A percentile compares a stretch with the other conserved stretches of the same genome.
These are phyloP conservation scores for Huntiella moniliformis DNA, from an alignment of 2,329 filamentous ascomycete genomes.

Conservation along the genomic window DNA sequence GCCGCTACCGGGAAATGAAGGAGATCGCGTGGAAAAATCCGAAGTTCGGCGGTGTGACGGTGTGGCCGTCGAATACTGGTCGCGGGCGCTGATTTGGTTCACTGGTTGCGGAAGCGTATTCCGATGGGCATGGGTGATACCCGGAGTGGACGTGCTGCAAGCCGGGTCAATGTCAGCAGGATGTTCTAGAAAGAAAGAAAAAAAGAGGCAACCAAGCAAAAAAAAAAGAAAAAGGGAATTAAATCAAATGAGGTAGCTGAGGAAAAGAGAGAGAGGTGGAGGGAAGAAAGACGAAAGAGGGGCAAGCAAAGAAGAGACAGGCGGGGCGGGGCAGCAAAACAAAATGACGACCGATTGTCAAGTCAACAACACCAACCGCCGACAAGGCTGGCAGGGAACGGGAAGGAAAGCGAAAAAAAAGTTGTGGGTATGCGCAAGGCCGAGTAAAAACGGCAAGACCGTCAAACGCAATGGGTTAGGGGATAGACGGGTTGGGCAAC, in stretches of 20 bases:
- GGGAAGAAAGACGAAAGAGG: too few relatives aligned
- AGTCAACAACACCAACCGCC: too few relatives aligned
- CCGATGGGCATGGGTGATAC: conserved; percentile 39
- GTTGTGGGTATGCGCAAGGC: too few relatives aligned
- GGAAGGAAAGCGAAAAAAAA: too few relatives aligned
- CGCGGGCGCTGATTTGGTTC: conserved; percentile 30
- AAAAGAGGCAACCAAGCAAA: background rate
- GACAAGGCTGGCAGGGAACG: too few relatives aligned
- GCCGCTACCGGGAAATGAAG: conserved; percentile 27
- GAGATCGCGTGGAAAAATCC: conserved; percentile 32
- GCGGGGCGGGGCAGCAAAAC: too few relatives aligned
- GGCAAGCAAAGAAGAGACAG: too few relatives aligned
- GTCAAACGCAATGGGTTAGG: too few relatives aligned
- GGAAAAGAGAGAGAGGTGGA: too few relatives aligned
- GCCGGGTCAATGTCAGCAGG: conserved; percentile 1
- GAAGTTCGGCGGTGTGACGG: conserved; percentile 30
- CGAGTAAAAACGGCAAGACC: too few relatives aligned
- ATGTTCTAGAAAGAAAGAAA: background rate
- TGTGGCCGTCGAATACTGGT: conserved; percentile 32
- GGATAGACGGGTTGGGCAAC: too few relatives aligned
- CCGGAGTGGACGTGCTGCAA: conserved; percentile 31
- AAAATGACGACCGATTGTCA: too few relatives aligned
- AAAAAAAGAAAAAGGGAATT: background rate
- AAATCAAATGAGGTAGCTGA: background rate
- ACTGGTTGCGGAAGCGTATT: conserved; percentile 33